These are phyloP conservation scores for Pterocarpus macrocarpus DNA, from an alignment of 306 rosid genomes.

Conservation along the genomic window DNA sequence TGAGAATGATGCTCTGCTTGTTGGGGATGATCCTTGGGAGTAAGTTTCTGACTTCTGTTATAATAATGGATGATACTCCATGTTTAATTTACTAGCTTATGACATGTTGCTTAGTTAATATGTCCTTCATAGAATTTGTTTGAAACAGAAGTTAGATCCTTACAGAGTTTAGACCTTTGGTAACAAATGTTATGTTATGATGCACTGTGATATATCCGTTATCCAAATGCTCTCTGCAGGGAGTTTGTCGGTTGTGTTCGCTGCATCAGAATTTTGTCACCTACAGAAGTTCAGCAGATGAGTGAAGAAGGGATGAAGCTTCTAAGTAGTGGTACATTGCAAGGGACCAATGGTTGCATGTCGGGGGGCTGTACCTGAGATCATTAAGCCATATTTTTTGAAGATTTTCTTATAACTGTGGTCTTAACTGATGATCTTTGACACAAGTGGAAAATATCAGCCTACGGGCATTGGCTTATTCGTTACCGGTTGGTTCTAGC, in stretches of 20 bases:
- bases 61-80: background rate
- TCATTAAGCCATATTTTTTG: background rate
- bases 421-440: background rate
- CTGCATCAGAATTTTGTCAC: slow-evolving; percentile 80
- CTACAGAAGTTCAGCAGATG: slow-evolving; percentile 84
- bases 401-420: background rate
- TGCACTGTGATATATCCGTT: background rate
- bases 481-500: no score
- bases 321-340: slow-evolving; percentile 74
- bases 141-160: background rate
- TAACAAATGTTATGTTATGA: background rate
- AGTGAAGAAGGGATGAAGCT: slow-evolving; percentile 90
- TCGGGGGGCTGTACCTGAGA: background rate
- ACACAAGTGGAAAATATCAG: background rate
- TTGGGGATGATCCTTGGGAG: slow-evolving; percentile 94
- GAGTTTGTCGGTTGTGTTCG: slow-evolving; percentile 80
- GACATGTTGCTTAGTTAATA: background rate
- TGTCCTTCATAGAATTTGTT: background rate
- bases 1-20: slow-evolving; percentile 79
- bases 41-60: slow-evolving; percentile 45
- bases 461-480: background rate
- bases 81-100: background rate
- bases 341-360: slow-evolving; percentile 56
- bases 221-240: slow-evolving; percentile 56
- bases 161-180: no score